Percentiles rank a stretch among this genome's conserved stretches.
phyloP scores from a whole-genome alignment of 352 stramenopile species.

The Phytophthora hybrid region DNA sequence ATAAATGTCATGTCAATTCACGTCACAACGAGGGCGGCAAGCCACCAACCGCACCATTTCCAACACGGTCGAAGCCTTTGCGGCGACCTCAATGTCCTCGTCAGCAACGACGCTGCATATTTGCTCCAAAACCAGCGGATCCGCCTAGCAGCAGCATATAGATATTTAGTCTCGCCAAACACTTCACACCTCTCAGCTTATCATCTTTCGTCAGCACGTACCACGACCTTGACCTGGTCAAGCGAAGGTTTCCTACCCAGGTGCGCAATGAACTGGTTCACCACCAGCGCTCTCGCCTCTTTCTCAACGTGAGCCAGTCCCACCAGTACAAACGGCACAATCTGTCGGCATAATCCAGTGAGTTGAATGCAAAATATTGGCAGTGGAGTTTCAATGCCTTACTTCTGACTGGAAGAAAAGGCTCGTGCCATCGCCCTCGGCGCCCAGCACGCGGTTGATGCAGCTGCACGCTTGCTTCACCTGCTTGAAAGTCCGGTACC shows the following conservation, averaged over 20 bases:
- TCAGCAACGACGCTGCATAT: constrained; percentile 70
- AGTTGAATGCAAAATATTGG: neutral
- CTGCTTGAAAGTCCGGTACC: constrained; percentile 28
- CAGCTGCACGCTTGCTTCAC: constrained; percentile 77
- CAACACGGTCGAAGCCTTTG: constrained; percentile 68
- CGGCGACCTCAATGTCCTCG: constrained; percentile 74
- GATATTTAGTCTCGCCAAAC: neutral
- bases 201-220: constrained; percentile 30
- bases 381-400: constrained; percentile 2
- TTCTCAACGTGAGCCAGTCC: constrained; percentile 73
- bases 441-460: constrained; percentile 78
- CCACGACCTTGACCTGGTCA: constrained; percentile 61
- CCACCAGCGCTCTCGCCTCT: constrained; percentile 63
- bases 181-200: neutral
- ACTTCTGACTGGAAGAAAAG: constrained; percentile 85
- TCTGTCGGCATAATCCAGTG: constrained; percentile 35
- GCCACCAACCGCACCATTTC: constrained; percentile 52
- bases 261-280: constrained; percentile 79
- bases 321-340: constrained; percentile 77
- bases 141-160: constrained; percentile 41
- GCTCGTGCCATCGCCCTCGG: constrained; percentile 51
- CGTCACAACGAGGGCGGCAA: neutral
- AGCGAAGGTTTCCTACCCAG: constrained; percentile 57
- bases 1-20: neutral
- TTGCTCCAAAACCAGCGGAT: constrained; percentile 58